These are phyloP conservation scores for Aspergillus puulaauensis DNA, from an alignment of 2,329 filamentous ascomycete genomes.

Conservation along the genomic window DNA sequence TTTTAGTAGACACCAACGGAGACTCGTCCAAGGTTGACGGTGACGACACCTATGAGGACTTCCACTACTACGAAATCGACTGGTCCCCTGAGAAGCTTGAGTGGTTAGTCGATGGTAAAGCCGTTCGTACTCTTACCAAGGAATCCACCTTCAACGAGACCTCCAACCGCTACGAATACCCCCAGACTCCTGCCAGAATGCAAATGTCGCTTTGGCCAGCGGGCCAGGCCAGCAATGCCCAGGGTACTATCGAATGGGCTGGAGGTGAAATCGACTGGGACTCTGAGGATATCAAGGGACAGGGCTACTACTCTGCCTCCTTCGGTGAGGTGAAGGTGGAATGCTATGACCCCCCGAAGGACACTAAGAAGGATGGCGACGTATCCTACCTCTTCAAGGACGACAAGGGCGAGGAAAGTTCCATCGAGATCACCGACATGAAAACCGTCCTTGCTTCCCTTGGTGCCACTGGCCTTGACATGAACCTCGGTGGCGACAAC, in stretches of 20 bases:
- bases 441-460: constrained; percentile 75
- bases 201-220: constrained; percentile 97
- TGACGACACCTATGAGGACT: constrained; percentile 70
- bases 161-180: constrained; percentile 77
- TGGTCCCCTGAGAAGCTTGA: constrained; percentile 85
- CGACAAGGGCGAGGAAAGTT: constrained; percentile 67
- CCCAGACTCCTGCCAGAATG: constrained; percentile 86
- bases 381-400: constrained; percentile 75
- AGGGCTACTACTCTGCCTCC: constrained; percentile 86
- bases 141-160: constrained; percentile 84
- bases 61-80: constrained; percentile 88
- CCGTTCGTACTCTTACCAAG: constrained; percentile 67
- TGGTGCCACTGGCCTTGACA: constrained; percentile 76
- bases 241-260: constrained; percentile 88
- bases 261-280: constrained; percentile 90
- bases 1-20: constrained; percentile 66
- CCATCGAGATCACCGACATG: constrained; percentile 73
- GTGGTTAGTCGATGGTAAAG: constrained; percentile 82
- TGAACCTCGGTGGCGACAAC: constrained; percentile 39
- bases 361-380: constrained; percentile 58
- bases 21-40: constrained; percentile 61
- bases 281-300: constrained; percentile 71
- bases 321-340: constrained; percentile 76
- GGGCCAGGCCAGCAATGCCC: constrained; percentile 72
- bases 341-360: constrained; percentile 82